phyloP scores from a whole-genome alignment of 2,329 filamentous ascomycete genomes.

The Hymenoscyphus albidus region DNA sequence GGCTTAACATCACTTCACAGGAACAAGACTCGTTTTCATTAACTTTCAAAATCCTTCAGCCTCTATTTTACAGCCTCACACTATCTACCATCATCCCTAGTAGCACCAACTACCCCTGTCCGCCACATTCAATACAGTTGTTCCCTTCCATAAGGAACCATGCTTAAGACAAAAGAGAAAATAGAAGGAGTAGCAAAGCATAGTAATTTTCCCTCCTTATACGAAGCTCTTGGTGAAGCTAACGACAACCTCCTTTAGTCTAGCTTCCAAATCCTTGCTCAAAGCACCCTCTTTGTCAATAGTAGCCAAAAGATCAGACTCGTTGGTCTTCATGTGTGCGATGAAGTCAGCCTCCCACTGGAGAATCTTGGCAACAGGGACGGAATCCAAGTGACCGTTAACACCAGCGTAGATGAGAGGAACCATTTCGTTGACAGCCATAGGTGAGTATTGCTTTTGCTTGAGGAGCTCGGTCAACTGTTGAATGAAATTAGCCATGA shows the following conservation, averaged over 20 bases:
- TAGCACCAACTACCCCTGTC: constrained; percentile 14
- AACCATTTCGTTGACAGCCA: constrained; percentile 99
- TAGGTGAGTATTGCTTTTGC: constrained; percentile 99
- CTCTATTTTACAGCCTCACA: constrained; percentile 34
- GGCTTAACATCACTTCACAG: neutral
- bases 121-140: constrained; percentile 25
- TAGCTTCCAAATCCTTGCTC: constrained; percentile 88
- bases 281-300: constrained; percentile 96
- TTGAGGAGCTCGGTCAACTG: constrained; percentile 93
- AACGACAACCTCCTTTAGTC: constrained; percentile 70
- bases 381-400: constrained; percentile 86
- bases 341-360: constrained; percentile 95
- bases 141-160: constrained; percentile 17
- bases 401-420: constrained; percentile 99
- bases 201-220: constrained; percentile 25
- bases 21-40: constrained; percentile 16
- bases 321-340: constrained; percentile 84
- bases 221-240: constrained; percentile 94
- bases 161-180: constrained; percentile 32
- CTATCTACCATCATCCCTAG: constrained; percentile 32
- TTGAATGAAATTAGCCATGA: constrained; percentile 27
- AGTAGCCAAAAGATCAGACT: constrained; percentile 74
- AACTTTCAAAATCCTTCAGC: constrained; percentile 15
- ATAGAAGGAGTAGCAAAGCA: constrained; percentile 27
- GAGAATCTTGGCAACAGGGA: constrained; percentile 89